phyloP scores from a whole-genome alignment of 23 red algal genomes.

The Cyanidioschyzon merolae region DNA sequence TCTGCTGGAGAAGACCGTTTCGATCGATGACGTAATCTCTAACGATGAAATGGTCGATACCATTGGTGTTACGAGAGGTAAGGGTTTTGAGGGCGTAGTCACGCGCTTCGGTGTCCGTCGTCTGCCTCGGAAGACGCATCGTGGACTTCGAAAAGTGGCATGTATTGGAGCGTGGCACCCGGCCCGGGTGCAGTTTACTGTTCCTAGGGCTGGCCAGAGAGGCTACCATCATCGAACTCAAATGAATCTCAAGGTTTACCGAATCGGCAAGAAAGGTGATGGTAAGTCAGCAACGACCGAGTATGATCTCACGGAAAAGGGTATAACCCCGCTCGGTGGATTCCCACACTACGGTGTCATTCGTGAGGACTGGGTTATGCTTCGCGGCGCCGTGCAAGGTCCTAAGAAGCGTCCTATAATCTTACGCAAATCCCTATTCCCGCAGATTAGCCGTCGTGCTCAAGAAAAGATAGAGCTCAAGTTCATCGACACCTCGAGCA shows the following conservation, averaged over 20 bases:
- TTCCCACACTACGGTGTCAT: slow-evolving; percentile 98
- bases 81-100: slow-evolving; percentile 94
- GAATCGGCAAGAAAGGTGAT: slow-evolving; percentile 72
- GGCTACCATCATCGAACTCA: slow-evolving; percentile 98
- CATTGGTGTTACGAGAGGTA: slow-evolving; percentile 93
- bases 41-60: slow-evolving; percentile 96
- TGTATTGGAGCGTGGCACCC: slow-evolving; percentile 99
- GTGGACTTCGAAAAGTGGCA: slow-evolving; percentile 90
- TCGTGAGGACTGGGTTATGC: slow-evolving; percentile 94
- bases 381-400: slow-evolving; percentile 68
- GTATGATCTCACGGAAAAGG: slow-evolving; percentile 95
- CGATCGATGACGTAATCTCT: slow-evolving; percentile 65
- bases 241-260: slow-evolving; percentile 94
- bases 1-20: slow-evolving; percentile 83
- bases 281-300: slow-evolving; percentile 71
- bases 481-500: slow-evolving; percentile 95
- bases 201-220: slow-evolving; percentile 88
- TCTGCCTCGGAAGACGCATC: slow-evolving; percentile 97
- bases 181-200: slow-evolving; percentile 69
- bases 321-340: slow-evolving; percentile 89
- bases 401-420: slow-evolving; percentile 83
- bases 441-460: slow-evolving; percentile 57
- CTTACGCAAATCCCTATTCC: slow-evolving; percentile 78
- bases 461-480: slow-evolving; percentile 88
- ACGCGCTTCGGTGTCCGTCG: slow-evolving; percentile 89